Evolutionary conservation across 2,329 filamentous ascomycete genomes (phyloP).

Genomic region (Lasiodiplodia sp.): DNA sequence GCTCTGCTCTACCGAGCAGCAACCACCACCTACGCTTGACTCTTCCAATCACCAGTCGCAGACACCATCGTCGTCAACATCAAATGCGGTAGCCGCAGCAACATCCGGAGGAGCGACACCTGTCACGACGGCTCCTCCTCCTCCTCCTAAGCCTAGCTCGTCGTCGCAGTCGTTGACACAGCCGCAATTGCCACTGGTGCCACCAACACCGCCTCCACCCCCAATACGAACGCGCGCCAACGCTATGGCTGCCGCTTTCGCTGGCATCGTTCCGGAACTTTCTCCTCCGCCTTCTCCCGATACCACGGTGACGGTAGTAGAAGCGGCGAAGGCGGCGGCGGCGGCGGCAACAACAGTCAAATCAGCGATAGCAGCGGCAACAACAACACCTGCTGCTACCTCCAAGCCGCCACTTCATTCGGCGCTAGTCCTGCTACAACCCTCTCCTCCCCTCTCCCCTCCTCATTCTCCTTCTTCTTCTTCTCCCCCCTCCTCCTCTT

Average conservation of each 20-base stretch:
- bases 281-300: not conserved
- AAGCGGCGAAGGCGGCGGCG: no score
- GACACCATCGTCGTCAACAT: not conserved
- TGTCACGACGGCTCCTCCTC: not conserved
- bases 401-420: no score
- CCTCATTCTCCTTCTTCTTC: no score
- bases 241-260: not conserved
- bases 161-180: not conserved
- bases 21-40: not conserved
- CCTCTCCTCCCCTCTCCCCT: no score
- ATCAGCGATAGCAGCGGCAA: no score
- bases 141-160: not conserved
- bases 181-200: not conserved
- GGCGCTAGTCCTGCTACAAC: no score
- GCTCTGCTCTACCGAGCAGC: not conserved
- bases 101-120: not conserved
- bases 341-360: no score
- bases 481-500: no score
- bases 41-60: not conserved
- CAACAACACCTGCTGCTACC: no score
- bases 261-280: not conserved
- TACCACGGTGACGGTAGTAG: not conserved
- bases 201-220: not conserved
- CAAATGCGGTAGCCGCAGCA: not conserved
- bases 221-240: not conserved